Conservation (phyloP, 1,284 basidiomycete genomes). For the Psilocybe mexicana region DNA sequence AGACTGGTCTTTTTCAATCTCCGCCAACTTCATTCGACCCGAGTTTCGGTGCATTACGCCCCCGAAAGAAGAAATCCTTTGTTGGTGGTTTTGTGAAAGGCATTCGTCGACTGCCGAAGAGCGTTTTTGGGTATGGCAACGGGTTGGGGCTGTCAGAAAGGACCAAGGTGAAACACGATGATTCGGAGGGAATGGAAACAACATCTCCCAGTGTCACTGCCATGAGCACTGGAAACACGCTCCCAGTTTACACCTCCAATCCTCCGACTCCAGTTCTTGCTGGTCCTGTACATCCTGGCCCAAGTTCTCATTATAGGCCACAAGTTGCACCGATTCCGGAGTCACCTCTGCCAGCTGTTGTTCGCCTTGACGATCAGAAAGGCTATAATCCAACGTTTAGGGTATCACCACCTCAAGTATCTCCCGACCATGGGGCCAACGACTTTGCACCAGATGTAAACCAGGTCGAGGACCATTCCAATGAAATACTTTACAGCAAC, state of each 20-base stretch:
- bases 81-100: slow-evolving; percentile 39
- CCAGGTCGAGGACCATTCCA: slow-evolving; percentile 7
- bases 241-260: slow-evolving; percentile 35
- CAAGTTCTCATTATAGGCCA: slow-evolving; percentile 22
- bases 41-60: slow-evolving; percentile 4
- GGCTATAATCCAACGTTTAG: background rate
- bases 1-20: slow-evolving; percentile 19
- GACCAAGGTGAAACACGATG: slow-evolving; percentile 20
- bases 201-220: slow-evolving; percentile 29
- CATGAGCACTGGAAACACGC: slow-evolving; percentile 32
- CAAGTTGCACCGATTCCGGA: slow-evolving; percentile 20
- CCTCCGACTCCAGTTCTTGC: slow-evolving; percentile 27
- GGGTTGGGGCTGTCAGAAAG: slow-evolving; percentile 20
- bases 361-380: slow-evolving; percentile 14
- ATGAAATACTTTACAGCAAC: slow-evolving; percentile 3
- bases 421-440: slow-evolving; percentile 11
- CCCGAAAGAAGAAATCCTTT: slow-evolving; percentile 26
- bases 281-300: slow-evolving; percentile 18
- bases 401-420: slow-evolving; percentile 22
- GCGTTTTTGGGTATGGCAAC: slow-evolving; percentile 30
- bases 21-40: slow-evolving; percentile 20
- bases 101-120: slow-evolving; percentile 32
- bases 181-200: slow-evolving; percentile 16
- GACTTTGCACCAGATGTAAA: slow-evolving; percentile 12
- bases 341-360: slow-evolving; percentile 18